Conservation (phyloP, 306 rosid genomes). For the Acacia melanoxylon region DNA sequence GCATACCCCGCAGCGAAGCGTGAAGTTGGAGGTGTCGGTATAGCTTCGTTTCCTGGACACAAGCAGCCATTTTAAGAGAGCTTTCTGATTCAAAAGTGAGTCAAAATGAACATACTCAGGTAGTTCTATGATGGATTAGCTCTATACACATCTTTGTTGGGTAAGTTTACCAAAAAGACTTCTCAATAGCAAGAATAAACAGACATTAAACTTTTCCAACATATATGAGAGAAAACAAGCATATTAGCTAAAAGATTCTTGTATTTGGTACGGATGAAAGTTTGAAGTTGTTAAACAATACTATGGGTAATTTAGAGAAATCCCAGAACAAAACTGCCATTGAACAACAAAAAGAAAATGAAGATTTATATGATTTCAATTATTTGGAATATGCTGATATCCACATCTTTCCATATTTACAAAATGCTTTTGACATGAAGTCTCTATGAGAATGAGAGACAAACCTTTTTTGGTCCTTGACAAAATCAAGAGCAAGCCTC, state of each 20-base stretch:
- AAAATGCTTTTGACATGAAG: constrained; percentile 1
- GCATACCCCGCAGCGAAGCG: constrained; percentile 97
- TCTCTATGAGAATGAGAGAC: constrained; percentile 10
- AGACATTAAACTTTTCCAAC: neutral
- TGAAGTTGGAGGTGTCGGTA: constrained; percentile 91
- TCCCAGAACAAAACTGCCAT: constrained; percentile 4
- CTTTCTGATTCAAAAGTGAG: neutral
- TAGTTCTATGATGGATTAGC: too few species aligned
- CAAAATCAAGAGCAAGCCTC: constrained; percentile 61
- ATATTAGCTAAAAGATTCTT: neutral
- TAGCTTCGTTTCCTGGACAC: constrained; percentile 66
- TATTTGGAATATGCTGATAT: constrained; percentile 2
- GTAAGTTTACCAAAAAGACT: neutral
- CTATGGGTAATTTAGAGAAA: neutral
- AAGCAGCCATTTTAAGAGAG: neutral
- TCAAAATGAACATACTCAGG: neutral
- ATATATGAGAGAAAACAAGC: neutral
- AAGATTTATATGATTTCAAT: neutral
- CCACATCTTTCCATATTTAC: constrained; percentile 6
- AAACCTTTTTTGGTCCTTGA: constrained; percentile 85
- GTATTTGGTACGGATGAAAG: neutral
- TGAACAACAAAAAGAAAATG: neutral
- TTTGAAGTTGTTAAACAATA: neutral
- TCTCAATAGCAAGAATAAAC: neutral
- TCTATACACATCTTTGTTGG: too few species aligned